A percentile compares a stretch with the other conserved stretches of the same genome.
phyloP scores from a whole-genome alignment of 768 basidiomycete genomes.

The Mycena chlorophos region DNA sequence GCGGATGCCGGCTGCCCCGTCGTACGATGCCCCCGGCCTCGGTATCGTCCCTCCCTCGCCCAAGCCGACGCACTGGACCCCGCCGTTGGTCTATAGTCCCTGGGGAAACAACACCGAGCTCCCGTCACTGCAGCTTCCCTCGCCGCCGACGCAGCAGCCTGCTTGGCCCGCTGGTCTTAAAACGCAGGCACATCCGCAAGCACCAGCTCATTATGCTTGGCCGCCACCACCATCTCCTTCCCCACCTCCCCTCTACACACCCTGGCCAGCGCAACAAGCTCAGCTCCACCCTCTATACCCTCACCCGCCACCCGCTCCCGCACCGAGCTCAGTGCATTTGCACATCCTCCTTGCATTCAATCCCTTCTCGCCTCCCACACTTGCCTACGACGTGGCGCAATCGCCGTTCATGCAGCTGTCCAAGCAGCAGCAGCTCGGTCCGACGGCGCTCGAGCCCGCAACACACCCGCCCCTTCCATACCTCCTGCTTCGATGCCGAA shows the following conservation, averaged over 20 bases:
- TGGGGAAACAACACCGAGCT: no score
- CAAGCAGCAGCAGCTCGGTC: constrained; percentile 1
- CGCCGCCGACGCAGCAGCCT: background rate
- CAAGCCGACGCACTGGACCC: background rate
- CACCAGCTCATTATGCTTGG: background rate
- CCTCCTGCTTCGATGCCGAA: constrained; percentile 14
- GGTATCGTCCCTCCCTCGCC: background rate
- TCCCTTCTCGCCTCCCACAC: constrained; percentile 7
- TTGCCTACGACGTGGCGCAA: constrained; percentile 12
- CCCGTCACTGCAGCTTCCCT: background rate
- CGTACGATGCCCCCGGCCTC: background rate
- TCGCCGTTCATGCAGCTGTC: constrained; percentile 12
- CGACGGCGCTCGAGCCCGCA: constrained; percentile 15
- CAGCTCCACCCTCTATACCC: constrained; percentile 17
- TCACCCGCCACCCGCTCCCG: constrained; percentile 27
- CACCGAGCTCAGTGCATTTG: constrained; percentile 37
- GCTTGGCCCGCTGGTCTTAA: background rate
- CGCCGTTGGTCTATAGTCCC: background rate
- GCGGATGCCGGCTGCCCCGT: background rate
- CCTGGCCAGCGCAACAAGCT: constrained; percentile 11
- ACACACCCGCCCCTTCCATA: constrained; percentile 11
- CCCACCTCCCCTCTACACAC: background rate
- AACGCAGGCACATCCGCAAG: background rate
- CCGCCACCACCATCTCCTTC: background rate
- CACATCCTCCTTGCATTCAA: constrained; percentile 37